phyloP scores from a whole-genome alignment of 345 rosid species.

The Trapa incisa region DNA sequence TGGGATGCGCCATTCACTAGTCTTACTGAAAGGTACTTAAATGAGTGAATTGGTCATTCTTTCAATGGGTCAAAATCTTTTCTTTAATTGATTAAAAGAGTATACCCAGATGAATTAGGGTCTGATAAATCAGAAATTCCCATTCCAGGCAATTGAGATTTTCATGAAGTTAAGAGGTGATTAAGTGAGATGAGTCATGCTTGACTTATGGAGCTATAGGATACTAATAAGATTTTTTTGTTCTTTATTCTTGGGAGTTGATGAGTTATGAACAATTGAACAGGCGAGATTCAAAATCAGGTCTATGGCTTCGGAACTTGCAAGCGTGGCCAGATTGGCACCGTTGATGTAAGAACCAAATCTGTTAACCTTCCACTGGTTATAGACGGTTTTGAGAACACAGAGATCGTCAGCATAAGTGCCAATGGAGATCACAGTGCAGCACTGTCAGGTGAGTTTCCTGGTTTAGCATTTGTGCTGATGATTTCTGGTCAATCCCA shows the following conservation, averaged over 20 bases:
- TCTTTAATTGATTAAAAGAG: background rate
- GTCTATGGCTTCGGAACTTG: conserved; percentile 76
- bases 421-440: conserved; percentile 91
- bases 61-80: background rate
- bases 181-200: background rate
- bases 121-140: background rate
- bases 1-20: conserved; percentile 93
- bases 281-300: conserved; percentile 28
- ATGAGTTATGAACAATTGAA: conserved; percentile 3
- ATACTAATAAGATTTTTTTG: background rate
- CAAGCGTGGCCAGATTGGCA: conserved; percentile 80
- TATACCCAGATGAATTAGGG: background rate
- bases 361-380: conserved; percentile 41
- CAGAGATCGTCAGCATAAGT: conserved; percentile 31
- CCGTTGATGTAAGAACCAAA: conserved; percentile 26
- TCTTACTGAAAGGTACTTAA: conserved; percentile 50
- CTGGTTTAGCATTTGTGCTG: background rate
- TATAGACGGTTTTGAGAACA: conserved; percentile 39
- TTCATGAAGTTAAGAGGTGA: background rate
- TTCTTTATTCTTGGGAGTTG: background rate
- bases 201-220: background rate
- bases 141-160: background rate
- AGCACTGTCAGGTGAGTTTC: conserved; percentile 51
- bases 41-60: background rate
- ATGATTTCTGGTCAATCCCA: background rate